Percentiles rank a stretch among this genome's conserved stretches.
Evolutionary conservation across 306 rosid genomes (phyloP).

Genomic region (Castanea sativa): DNA sequence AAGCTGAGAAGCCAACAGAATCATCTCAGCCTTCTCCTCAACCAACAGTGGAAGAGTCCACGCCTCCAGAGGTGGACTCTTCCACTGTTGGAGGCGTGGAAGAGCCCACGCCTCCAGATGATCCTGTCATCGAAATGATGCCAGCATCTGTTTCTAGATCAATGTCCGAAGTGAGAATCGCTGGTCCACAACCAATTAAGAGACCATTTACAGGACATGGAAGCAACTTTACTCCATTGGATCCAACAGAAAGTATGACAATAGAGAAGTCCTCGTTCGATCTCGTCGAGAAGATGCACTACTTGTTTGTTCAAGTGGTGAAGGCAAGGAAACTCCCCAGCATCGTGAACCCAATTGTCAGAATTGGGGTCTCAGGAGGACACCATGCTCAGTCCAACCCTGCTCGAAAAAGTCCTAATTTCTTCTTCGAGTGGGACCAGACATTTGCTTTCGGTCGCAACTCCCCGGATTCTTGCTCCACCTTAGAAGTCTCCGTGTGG

Average conservation of each 20-base stretch:
- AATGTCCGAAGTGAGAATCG: slow-evolving; percentile 35
- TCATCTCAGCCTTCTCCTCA: background rate
- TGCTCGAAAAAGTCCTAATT: slow-evolving; percentile 40
- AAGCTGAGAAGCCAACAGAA: slow-evolving; percentile 5
- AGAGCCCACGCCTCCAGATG: background rate
- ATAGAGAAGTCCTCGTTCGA: slow-evolving; percentile 70
- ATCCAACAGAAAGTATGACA: slow-evolving; percentile 31
- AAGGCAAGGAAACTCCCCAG: slow-evolving; percentile 67
- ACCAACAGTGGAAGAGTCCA: background rate
- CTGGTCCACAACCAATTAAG: slow-evolving; percentile 46
- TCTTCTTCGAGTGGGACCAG: slow-evolving; percentile 78
- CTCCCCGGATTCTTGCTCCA: slow-evolving; percentile 55
- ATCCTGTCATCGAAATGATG: slow-evolving; percentile 20
- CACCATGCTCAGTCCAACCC: slow-evolving; percentile 48
- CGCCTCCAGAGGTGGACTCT: slow-evolving; percentile 3
- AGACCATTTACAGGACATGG: slow-evolving; percentile 25
- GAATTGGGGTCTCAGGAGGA: slow-evolving; percentile 51
- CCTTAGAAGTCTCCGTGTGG: slow-evolving; percentile 70
- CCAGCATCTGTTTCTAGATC: slow-evolving; percentile 26
- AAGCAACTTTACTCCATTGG: slow-evolving; percentile 30
- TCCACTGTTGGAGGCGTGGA: slow-evolving; percentile 4
- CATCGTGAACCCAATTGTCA: slow-evolving; percentile 47
- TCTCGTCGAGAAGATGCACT: slow-evolving; percentile 92
- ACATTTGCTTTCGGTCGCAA: slow-evolving; percentile 81
- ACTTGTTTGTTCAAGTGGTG: slow-evolving; percentile 70